Evolutionary conservation across 1,284 basidiomycete genomes (phyloP), one percentile per base, ranked within the genome.

Genomic region (Athelia sp.): DNA sequence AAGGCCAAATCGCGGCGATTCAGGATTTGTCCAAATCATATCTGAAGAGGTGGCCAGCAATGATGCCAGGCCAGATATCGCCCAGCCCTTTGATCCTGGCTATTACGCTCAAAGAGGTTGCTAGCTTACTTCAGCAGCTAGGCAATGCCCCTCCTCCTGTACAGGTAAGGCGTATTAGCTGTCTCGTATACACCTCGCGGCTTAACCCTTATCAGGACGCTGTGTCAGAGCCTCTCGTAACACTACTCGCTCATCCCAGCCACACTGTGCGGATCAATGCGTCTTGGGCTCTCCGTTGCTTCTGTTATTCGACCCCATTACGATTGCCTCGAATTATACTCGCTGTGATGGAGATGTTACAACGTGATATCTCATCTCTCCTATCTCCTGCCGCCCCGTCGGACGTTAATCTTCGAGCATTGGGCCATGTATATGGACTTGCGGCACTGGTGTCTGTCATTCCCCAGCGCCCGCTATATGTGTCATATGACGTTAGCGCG

Each of bases 101-200:
- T 1, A 76, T 96, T 18, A 86, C 84, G 1, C 73, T 99, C 13
- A 77, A 86, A 45, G 95, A 98, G 65, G 82, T 93, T 17, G 84
- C 92, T 0, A 91, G 88, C 2, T 69, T 99, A 3, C 68, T 99
- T 2, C 85, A 87, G 46, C 91, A 96, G 61, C 78, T 99, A 9
- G 95, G 96, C 0, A 98, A 94, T 62, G 89, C 93, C 0, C 93
- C 95, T 1, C 82, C 87, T 21, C 85, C 87, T 15, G 87, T 98
- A 3, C 88, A 97, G 72, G 85, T 84, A 52, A 51, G 71, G n/a
- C n/a, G n/a, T 49, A 23, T 15, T 45, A 15, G n/a, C 26, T 4
- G 4, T 4, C 26, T 13, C 13, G 53, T 44, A 4, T 40, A 21
- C 23, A 35, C 40, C 43, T 47, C 6, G 17, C 23, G 8, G 15